A percentile compares a stretch with the other conserved stretches of the same genome.
These are phyloP conservation scores for Metarhizium humberi DNA, from an alignment of 2,329 filamentous ascomycete species.

Conservation along the genomic window DNA sequence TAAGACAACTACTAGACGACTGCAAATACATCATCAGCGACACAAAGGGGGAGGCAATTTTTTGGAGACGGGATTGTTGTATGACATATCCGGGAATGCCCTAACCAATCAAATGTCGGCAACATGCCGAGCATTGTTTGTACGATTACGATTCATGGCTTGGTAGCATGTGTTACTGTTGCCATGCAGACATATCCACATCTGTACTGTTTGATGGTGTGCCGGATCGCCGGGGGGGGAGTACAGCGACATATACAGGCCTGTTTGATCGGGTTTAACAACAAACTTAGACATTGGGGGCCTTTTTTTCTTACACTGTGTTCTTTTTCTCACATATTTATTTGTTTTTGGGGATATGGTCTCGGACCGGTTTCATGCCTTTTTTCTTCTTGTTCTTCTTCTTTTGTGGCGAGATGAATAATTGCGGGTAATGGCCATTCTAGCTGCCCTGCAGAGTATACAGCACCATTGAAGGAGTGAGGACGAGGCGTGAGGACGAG, in stretches of 20 bases:
- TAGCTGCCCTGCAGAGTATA: not conserved
- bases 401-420: not conserved
- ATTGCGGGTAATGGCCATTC: not conserved
- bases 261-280: constrained; percentile 1
- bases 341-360: not conserved
- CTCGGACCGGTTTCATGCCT: not conserved
- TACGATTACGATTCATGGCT: not conserved
- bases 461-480: not conserved
- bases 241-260: constrained; percentile 4
- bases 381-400: not conserved
- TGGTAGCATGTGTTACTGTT: not conserved
- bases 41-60: not conserved
- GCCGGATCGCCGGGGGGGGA: not conserved
- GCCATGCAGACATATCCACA: not conserved
- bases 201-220: not conserved
- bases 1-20: not conserved
- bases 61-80: not conserved
- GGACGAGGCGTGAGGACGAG: constrained; percentile 1
- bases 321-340: constrained; percentile 3
- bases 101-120: not conserved
- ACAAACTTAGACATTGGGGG: constrained; percentile 4
- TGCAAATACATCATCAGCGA: not conserved
- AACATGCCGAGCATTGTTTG: constrained; percentile 1
- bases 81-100: not conserved
- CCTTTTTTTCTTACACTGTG: not conserved